Conservation (phyloP, 2,329 filamentous ascomycete genomes). For the Escovopsis weberi region DNA sequence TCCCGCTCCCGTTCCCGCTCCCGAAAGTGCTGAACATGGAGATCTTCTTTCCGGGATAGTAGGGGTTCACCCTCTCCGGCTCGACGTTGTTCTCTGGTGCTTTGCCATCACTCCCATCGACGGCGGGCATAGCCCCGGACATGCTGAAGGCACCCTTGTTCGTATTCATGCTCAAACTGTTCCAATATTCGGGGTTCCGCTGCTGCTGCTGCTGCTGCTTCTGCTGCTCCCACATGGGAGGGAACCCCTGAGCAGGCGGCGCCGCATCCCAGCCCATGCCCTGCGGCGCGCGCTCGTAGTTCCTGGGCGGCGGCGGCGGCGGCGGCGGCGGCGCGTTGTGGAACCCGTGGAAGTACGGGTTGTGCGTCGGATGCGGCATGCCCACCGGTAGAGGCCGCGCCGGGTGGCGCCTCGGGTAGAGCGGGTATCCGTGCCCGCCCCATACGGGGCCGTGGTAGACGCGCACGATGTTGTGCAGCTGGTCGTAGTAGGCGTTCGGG, state of each 20-base stretch:
- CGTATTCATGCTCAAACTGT: background rate
- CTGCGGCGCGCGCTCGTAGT: slow-evolving; percentile 12
- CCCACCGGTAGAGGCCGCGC: slow-evolving; percentile 24
- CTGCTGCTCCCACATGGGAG: slow-evolving; percentile 1
- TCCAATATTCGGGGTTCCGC: no score
- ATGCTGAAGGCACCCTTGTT: slow-evolving; percentile 1
- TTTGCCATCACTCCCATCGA: background rate
- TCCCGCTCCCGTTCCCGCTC: slow-evolving; percentile 1
- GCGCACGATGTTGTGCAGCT: slow-evolving; percentile 34
- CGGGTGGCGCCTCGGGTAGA: slow-evolving; percentile 32
- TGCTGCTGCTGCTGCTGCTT: slow-evolving; percentile 1
- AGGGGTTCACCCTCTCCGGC: slow-evolving; percentile 4
- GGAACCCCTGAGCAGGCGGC: slow-evolving; percentile 10
- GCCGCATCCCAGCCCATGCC: slow-evolving; percentile 14
- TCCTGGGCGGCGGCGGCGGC: background rate
- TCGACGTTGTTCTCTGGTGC: slow-evolving; percentile 6
- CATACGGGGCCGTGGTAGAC: slow-evolving; percentile 44
- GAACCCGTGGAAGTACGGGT: slow-evolving; percentile 29
- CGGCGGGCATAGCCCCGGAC: background rate
- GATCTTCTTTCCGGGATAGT: slow-evolving; percentile 1
- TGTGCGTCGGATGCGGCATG: slow-evolving; percentile 27
- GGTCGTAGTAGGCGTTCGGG: slow-evolving; percentile 46
- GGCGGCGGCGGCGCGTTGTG: slow-evolving; percentile 10
- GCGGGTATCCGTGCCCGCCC: slow-evolving; percentile 26
- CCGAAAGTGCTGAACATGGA: slow-evolving; percentile 11